Conservation (phyloP, 768 basidiomycete genomes). For the Dendrothele bispora region DNA sequence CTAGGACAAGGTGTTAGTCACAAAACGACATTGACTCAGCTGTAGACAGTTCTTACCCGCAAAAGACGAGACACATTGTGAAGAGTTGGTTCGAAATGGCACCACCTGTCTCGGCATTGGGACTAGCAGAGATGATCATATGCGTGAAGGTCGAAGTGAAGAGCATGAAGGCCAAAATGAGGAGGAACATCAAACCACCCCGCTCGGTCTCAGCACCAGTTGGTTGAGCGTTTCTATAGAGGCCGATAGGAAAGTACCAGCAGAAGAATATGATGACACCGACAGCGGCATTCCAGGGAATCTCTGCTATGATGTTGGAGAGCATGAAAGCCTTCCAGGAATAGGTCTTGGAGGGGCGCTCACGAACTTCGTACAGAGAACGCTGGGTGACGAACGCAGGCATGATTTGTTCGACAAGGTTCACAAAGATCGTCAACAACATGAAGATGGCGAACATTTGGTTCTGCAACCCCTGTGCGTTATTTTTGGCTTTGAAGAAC, state of each 20-base stretch:
- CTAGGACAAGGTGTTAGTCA: conserved; percentile 8
- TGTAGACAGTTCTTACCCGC: conserved; percentile 27
- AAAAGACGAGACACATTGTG: conserved; percentile 39
- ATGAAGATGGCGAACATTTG: conserved; percentile 26
- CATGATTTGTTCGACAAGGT: conserved; percentile 33
- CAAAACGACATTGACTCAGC: no score
- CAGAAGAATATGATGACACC: conserved; percentile 29
- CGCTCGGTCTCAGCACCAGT: conserved; percentile 31
- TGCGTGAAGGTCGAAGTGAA: conserved; percentile 32
- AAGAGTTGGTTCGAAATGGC: conserved; percentile 39
- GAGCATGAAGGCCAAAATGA: conserved; percentile 32
- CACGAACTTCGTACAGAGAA: conserved; percentile 30
- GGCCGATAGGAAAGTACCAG: conserved; percentile 35
- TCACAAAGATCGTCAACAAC: conserved; percentile 22
- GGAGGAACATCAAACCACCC: conserved; percentile 39
- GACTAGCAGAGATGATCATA: conserved; percentile 32
- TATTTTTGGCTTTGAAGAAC: conserved; percentile 24
- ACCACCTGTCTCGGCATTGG: conserved; percentile 35
- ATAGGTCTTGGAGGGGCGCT: conserved; percentile 30
- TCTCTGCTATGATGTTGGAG: conserved; percentile 29
- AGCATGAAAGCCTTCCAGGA: conserved; percentile 28
- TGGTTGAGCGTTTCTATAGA: conserved; percentile 36
- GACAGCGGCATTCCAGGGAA: conserved; percentile 20
- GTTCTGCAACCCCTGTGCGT: conserved; percentile 23
- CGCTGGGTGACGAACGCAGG: conserved; percentile 33